A percentile compares a stretch with the other conserved stretches of the same genome.
These are phyloP conservation scores for Penicillium bialowiezense DNA, from an alignment of 495 filamentous ascomycete species.

Conservation along the genomic window DNA sequence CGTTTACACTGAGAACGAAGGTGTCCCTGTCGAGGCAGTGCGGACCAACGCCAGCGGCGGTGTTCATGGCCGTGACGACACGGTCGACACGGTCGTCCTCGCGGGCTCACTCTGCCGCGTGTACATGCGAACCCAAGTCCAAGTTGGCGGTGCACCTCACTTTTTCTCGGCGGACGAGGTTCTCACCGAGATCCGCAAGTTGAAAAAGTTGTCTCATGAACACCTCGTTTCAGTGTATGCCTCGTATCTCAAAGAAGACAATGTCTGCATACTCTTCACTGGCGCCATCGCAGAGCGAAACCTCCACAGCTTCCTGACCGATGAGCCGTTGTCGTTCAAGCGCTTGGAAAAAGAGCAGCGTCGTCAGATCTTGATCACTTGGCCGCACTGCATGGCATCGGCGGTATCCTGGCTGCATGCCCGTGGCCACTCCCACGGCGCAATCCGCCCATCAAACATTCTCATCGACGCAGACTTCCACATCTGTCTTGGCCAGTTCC, in stretches of 20 bases:
- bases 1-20: conserved; percentile 72
- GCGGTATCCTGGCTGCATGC: conserved; percentile 75
- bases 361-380: conserved; percentile 67
- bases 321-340: conserved; percentile 64
- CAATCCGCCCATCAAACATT: conserved; percentile 80
- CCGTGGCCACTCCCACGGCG: conserved; percentile 69
- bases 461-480: conserved; percentile 68
- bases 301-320: conserved; percentile 74
- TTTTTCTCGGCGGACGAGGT: conserved; percentile 65
- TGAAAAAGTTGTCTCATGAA: conserved; percentile 65
- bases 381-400: conserved; percentile 84
- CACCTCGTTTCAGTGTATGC: conserved; percentile 80
- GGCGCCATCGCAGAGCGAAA: conserved; percentile 66
- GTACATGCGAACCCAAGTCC: conserved; percentile 70
- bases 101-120: conserved; percentile 41
- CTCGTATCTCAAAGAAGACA: conserved; percentile 72
- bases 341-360: conserved; percentile 68
- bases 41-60: conserved; percentile 49
- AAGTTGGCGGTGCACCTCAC: conserved; percentile 56
- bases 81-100: conserved; percentile 66
- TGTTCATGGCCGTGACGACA: conserved; percentile 45
- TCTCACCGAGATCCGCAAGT: conserved; percentile 60
- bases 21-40: conserved; percentile 72
- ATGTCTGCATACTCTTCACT: conserved; percentile 73
- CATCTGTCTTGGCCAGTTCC: conserved; percentile 73